Percentiles rank a stretch among this genome's conserved stretches.
Conservation (phyloP, 2,329 filamentous ascomycete genomes). For the Pseudogymnoascus sp. region DNA sequence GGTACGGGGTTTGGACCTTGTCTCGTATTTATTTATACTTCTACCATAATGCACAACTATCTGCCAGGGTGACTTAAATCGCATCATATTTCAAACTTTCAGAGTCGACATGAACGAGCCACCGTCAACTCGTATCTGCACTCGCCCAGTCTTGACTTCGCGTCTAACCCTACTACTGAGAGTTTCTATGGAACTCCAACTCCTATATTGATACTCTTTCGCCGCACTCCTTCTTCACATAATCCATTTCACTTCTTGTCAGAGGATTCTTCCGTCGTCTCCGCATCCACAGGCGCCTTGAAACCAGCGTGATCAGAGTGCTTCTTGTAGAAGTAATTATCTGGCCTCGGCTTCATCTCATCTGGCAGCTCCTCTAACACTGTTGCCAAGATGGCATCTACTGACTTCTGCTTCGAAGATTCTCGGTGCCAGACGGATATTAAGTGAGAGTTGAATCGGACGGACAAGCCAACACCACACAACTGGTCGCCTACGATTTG, state of each 20-base stretch:
- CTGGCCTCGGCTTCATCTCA: conserved; percentile 62
- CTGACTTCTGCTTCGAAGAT: conserved; percentile 66
- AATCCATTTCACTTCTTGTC: conserved; percentile 10
- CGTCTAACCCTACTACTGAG: conserved; percentile 1
- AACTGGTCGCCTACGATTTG: conserved; percentile 64
- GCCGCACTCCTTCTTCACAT: not conserved
- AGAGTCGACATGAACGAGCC: conserved; percentile 12
- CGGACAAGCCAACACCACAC: conserved; percentile 78
- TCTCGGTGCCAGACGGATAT: conserved; percentile 93
- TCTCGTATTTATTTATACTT: conserved; percentile 7
- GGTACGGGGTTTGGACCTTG: not conserved
- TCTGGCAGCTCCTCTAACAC: conserved; percentile 65
- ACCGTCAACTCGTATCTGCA: not conserved
- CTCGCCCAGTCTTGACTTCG: not conserved
- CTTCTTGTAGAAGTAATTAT: conserved; percentile 77
- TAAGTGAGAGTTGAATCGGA: conserved; percentile 81
- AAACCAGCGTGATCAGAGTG: conserved; percentile 84
- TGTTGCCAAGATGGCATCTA: conserved; percentile 63
- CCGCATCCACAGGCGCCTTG: conserved; percentile 41
- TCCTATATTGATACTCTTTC: conserved; percentile 14
- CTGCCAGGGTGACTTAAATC: not conserved
- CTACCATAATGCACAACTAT: not conserved
- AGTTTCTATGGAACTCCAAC: conserved; percentile 19
- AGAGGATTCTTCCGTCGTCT: conserved; percentile 17
- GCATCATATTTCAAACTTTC: not conserved